phyloP scores from a whole-genome alignment of 2,329 filamentous ascomycete species.

The Xylariaceae sp. region DNA sequence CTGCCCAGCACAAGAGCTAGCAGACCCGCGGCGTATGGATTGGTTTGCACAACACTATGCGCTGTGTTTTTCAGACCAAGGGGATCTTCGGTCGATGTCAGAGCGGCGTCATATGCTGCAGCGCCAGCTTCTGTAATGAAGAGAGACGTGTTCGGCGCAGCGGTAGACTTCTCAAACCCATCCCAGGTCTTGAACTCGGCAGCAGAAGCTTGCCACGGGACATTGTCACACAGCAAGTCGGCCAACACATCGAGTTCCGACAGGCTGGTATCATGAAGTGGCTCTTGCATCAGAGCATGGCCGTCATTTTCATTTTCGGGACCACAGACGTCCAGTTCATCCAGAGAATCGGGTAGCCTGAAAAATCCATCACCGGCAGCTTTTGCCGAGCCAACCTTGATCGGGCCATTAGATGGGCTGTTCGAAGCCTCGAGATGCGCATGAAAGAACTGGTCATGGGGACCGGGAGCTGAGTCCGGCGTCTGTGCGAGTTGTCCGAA shows the following conservation, averaged over 20 bases:
- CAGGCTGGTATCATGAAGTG: slow-evolving; percentile 17
- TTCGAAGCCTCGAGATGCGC: slow-evolving; percentile 27
- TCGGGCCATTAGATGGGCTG: slow-evolving; percentile 2
- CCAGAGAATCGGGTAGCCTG: slow-evolving; percentile 29
- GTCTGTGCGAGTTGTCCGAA: slow-evolving; percentile 50
- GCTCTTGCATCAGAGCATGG: slow-evolving; percentile 5
- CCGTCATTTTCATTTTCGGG: slow-evolving; percentile 6
- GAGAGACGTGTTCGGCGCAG: slow-evolving; percentile 33
- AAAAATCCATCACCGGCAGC: slow-evolving; percentile 32
- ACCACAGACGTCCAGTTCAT: slow-evolving; percentile 5
- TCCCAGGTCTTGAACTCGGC: slow-evolving; percentile 62
- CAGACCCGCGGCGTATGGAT: slow-evolving; percentile 48
- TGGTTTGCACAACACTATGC: slow-evolving; percentile 38
- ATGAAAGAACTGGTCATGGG: slow-evolving; percentile 35
- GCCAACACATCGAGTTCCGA: slow-evolving; percentile 21
- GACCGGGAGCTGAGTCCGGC: slow-evolving; percentile 27
- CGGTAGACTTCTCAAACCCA: slow-evolving; percentile 43
- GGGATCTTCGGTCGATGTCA: slow-evolving; percentile 35
- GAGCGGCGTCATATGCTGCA: slow-evolving; percentile 55
- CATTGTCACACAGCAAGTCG: slow-evolving; percentile 42
- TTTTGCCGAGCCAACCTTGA: slow-evolving; percentile 7
- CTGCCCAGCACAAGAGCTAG: slow-evolving; percentile 62
- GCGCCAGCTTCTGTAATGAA: slow-evolving; percentile 65
- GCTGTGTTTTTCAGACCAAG: slow-evolving; percentile 30
- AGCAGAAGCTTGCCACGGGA: slow-evolving; percentile 21